A percentile compares a stretch with the other conserved stretches of the same genome.
Conservation (phyloP, 768 basidiomycete genomes). For the Tulasnella sp. region DNA sequence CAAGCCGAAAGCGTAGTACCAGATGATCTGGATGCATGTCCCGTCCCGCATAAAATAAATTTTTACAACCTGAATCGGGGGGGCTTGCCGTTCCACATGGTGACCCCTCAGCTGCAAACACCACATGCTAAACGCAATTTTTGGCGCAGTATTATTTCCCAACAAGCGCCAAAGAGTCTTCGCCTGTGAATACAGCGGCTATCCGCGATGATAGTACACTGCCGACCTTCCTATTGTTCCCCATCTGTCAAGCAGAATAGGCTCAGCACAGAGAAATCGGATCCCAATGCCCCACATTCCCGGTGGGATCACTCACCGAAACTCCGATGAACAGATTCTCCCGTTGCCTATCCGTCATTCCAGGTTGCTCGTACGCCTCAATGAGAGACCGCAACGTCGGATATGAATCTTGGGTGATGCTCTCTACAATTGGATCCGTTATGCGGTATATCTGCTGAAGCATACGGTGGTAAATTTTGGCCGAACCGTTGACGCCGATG, state of each 20-base stretch:
- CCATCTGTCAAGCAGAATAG: background rate
- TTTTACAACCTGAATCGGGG: no score
- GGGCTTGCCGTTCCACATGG: no score
- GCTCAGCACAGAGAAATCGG: no score
- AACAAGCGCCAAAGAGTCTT: slow-evolving; percentile 1
- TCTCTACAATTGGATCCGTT: background rate
- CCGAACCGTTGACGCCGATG: background rate
- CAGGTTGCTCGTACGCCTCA: slow-evolving; percentile 7
- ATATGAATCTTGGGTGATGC: background rate
- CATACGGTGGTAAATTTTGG: slow-evolving; percentile 4
- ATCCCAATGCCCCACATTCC: no score
- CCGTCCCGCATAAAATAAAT: no score
- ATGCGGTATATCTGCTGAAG: slow-evolving; percentile 10
- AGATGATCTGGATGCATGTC: no score
- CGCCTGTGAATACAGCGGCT: background rate
- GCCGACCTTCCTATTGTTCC: background rate
- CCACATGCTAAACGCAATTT: no score
- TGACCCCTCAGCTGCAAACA: no score
- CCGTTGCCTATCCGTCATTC: background rate
- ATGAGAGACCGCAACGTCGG: background rate
- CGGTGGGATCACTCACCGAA: no score
- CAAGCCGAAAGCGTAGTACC: no score
- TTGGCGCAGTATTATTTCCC: no score
- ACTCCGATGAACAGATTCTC: slow-evolving; percentile 4
- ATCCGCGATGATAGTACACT: background rate